A percentile compares a stretch with the other conserved stretches of the same genome.
Evolutionary conservation across 768 basidiomycete species (phyloP).

Genomic region (Cubamyces lactineus): DNA sequence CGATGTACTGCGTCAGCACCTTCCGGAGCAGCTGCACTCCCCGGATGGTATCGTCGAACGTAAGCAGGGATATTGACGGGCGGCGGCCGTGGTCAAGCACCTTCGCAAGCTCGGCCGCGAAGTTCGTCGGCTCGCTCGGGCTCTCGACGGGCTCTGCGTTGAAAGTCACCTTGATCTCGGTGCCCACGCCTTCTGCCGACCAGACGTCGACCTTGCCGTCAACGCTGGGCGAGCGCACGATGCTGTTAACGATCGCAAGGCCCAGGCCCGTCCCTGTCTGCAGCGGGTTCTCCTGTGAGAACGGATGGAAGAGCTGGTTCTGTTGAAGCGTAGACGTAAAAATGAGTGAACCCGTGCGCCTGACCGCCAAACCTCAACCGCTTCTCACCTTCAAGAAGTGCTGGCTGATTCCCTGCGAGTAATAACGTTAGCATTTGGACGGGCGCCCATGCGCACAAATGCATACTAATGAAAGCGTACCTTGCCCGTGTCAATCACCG

Average conservation of each 20-base stretch:
- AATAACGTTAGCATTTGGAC: neutral
- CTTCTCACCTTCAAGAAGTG: conserved; percentile 81
- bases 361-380: too few species aligned
- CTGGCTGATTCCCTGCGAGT: conserved; percentile 79
- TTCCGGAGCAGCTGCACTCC: conserved; percentile 70
- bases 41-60: conserved; percentile 66
- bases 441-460: neutral
- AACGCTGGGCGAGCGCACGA: conserved; percentile 82
- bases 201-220: conserved; percentile 92
- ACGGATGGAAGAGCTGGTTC: conserved; percentile 96
- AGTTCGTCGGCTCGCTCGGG: conserved; percentile 34
- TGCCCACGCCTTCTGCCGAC: conserved; percentile 89
- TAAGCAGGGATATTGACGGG: conserved; percentile 67
- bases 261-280: conserved; percentile 94
- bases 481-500: conserved; percentile 90
- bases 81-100: conserved; percentile 36
- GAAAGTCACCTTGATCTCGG: conserved; percentile 88
- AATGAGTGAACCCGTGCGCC: conserved; percentile 1
- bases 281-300: conserved; percentile 94
- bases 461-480: conserved; percentile 37
- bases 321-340: conserved; percentile 30
- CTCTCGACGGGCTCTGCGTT: conserved; percentile 61
- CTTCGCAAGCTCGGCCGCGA: conserved; percentile 32
- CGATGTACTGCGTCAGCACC: conserved; percentile 67
- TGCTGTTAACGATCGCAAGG: conserved; percentile 93